Evolutionary conservation across 108 stramenopile genomes (phyloP), one percentile per base, ranked within the genome.

Genomic region (Skeletonema menzelii): DNA sequence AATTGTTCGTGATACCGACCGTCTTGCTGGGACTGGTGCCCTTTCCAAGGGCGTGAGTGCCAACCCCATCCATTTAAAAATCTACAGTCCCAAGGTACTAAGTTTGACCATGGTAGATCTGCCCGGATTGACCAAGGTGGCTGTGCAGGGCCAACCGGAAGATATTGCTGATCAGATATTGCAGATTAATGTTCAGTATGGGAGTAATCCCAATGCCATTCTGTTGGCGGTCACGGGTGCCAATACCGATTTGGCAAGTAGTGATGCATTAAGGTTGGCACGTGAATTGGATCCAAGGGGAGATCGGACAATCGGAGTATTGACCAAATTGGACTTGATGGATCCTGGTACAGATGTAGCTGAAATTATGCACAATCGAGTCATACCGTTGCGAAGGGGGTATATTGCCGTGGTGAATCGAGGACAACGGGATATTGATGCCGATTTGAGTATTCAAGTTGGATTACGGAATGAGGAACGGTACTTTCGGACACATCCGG

Each of bases 271-370:
- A 58, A 94, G 96, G 73, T 69, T 99, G 70, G 99, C 99, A 8
- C 82, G 96, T 59, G 86, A 86, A 7, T 96, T 92, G 22, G 98
- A 97, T 72, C 96, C 96, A 0, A 69, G 82, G 57, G 97, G 97
- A 7, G 95, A 92, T 69, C 84, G 99, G 17, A 99, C 99, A 8
- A 91, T 99, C 66, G 99, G 99, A 7, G 98, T 99, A 5, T 70
- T 99, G 27, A 99, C 98, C 26, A 99, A 99, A 82, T 72, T 98
- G 13, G 99, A 99, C 80, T 82, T 99, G 46, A 97, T 99, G 97
- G 99, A 99, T 83, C 93, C 93, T n/a, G 98, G 98, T 27, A 98
- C 97, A 37, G 98, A 99, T 84, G 95, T 92, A 1, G 64, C 76
- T 28, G 96, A 98, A 34, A 93, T 97, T 56, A 85, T 99, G 53